These are phyloP conservation scores for Cercospora sp. DNA, from an alignment of 2,329 filamentous ascomycete species.

Conservation along the genomic window DNA sequence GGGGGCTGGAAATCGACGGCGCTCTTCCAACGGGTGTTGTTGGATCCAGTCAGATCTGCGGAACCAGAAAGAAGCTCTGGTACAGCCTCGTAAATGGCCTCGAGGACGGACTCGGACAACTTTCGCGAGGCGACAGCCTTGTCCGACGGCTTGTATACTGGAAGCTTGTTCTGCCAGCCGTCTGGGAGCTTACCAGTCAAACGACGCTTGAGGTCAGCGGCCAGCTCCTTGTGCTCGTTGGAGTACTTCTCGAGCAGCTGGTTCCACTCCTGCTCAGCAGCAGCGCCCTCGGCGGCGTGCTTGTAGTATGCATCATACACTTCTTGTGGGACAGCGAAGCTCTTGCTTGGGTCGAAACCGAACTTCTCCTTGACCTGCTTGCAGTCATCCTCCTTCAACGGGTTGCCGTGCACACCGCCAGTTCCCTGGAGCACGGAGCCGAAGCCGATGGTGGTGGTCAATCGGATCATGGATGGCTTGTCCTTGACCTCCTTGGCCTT, in stretches of 20 bases:
- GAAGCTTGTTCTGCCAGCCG: slow-evolving; percentile 93
- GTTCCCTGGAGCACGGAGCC: slow-evolving; percentile 92
- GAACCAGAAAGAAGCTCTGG: slow-evolving; percentile 95
- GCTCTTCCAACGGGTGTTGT: slow-evolving; percentile 97
- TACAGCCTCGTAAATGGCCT: slow-evolving; percentile 77
- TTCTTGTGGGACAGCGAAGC: slow-evolving; percentile 88
- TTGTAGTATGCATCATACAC: slow-evolving; percentile 90
- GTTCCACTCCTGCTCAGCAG: slow-evolving; percentile 93
- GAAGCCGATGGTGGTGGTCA: slow-evolving; percentile 95
- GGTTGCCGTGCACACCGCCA: slow-evolving; percentile 91
- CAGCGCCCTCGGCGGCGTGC: slow-evolving; percentile 81
- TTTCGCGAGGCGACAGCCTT: slow-evolving; percentile 87
- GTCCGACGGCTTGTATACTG: slow-evolving; percentile 85
- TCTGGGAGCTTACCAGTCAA: slow-evolving; percentile 81
- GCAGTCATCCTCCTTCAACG: slow-evolving; percentile 91
- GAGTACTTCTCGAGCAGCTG: slow-evolving; percentile 85
- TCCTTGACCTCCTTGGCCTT: slow-evolving; percentile 83
- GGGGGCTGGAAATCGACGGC: slow-evolving; percentile 97
- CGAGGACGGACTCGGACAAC: slow-evolving; percentile 89
- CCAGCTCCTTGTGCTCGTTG: slow-evolving; percentile 73
- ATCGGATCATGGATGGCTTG: slow-evolving; percentile 96
- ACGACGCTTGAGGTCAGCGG: slow-evolving; percentile 78
- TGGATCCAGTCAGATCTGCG: slow-evolving; percentile 96
- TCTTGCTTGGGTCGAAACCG: slow-evolving; percentile 92
- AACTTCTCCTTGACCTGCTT: slow-evolving; percentile 93